Conservation (phyloP, 768 basidiomycete genomes). For the Serpula lacrymans region DNA sequence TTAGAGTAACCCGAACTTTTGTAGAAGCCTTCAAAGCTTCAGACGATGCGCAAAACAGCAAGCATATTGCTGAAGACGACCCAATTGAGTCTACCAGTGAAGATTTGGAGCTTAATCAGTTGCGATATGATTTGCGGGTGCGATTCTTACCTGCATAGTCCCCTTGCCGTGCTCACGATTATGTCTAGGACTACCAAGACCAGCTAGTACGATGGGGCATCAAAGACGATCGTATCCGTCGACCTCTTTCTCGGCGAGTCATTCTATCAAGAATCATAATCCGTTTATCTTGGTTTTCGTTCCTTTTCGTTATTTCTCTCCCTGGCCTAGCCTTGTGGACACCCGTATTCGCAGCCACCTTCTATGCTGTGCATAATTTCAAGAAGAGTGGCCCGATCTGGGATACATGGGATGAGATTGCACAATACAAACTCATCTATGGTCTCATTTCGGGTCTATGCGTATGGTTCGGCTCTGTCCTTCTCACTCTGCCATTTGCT, state of each 20-base stretch:
- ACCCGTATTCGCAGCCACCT: conserved; percentile 71
- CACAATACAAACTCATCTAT: conserved; percentile 84
- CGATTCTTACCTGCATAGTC: not conserved
- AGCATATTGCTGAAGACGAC: conserved; percentile 19
- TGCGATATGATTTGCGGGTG: conserved; percentile 63
- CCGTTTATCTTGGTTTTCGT: conserved; percentile 59
- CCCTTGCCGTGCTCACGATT: conserved; percentile 2
- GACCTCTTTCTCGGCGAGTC: conserved; percentile 49
- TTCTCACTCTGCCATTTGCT: conserved; percentile 62
- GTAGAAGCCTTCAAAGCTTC: conserved; percentile 68
- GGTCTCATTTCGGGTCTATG: conserved; percentile 70
- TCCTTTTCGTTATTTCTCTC: conserved; percentile 61
- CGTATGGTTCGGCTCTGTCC: conserved; percentile 56
- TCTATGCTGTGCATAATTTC: conserved; percentile 68
- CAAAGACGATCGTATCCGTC: conserved; percentile 83
- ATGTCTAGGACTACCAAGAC: conserved; percentile 67
- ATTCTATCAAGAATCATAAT: conserved; percentile 65
- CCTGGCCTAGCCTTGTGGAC: conserved; percentile 82
- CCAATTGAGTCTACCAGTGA: conserved; percentile 19
- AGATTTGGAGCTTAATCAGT: conserved; percentile 25
- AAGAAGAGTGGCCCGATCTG: conserved; percentile 79
- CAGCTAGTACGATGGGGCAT: conserved; percentile 62
- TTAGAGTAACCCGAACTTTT: conserved; percentile 71
- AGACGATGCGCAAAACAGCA: conserved; percentile 22
- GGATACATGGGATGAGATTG: conserved; percentile 89